Evolutionary conservation across 768 basidiomycete genomes (phyloP).

Genomic region (Leucosporidium yakuticum): DNA sequence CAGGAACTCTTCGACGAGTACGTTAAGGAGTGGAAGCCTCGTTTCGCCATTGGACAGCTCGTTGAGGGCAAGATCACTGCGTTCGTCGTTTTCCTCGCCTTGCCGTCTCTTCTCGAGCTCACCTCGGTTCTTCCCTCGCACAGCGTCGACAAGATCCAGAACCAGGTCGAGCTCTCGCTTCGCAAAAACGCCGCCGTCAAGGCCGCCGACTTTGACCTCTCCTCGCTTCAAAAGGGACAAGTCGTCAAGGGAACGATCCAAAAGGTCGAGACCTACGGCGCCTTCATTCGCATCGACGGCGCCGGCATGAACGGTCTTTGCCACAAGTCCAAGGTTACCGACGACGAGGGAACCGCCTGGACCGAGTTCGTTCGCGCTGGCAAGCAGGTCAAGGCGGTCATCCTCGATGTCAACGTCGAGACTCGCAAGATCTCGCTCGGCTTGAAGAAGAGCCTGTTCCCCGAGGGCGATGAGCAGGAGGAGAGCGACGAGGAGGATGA

Average conservation of each 20-base stretch:
- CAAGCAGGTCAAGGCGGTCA: constrained; percentile 72
- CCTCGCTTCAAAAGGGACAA: constrained; percentile 65
- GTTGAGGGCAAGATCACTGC: constrained; percentile 78
- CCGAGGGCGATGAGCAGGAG: constrained; percentile 35
- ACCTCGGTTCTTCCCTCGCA: not conserved
- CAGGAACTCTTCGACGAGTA: constrained; percentile 53
- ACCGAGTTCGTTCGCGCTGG: constrained; percentile 77
- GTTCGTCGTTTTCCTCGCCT: constrained; percentile 45
- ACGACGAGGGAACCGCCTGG: constrained; percentile 73
- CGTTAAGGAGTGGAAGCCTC: constrained; percentile 89
- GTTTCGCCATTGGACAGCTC: constrained; percentile 70
- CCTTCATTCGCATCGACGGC: constrained; percentile 85
- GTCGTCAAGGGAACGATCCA: constrained; percentile 74
- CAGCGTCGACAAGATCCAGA: constrained; percentile 64
- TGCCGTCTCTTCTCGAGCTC: not conserved
- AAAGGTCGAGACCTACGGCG: constrained; percentile 75
- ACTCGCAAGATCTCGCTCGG: constrained; percentile 74
- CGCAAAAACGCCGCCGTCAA: constrained; percentile 46
- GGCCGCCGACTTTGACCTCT: constrained; percentile 41
- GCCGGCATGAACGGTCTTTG: constrained; percentile 83
- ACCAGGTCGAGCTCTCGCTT: constrained; percentile 87
- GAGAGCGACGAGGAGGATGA: constrained; percentile 34
- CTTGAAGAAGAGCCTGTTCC: constrained; percentile 70
- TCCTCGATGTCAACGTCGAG: constrained; percentile 66
- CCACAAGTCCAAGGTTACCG: constrained; percentile 89